phyloP scores from a whole-genome alignment of 257 asterid species.

The Nicotiana knightiana region DNA sequence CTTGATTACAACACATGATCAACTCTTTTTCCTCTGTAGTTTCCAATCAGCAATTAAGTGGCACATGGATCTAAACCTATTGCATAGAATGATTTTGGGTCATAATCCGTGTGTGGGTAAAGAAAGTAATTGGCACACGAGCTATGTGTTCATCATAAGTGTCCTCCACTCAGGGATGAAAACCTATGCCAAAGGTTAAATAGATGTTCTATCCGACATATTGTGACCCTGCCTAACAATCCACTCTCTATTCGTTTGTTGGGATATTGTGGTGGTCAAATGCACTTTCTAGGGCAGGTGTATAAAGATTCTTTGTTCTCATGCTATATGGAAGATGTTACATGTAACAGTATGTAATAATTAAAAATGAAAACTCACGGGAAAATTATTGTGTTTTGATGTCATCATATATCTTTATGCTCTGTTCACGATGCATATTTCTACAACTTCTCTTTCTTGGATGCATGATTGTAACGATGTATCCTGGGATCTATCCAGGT shows the following conservation, averaged over 20 bases:
- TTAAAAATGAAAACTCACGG: background rate
- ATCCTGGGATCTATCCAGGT: slow-evolving; percentile 43
- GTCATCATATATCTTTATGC: background rate
- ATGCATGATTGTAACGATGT: background rate
- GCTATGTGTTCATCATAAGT: background rate
- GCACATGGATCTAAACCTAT: background rate
- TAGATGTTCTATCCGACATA: background rate
- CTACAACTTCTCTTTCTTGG: background rate
- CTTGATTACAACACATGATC: background rate
- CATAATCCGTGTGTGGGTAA: no score
- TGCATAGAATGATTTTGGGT: background rate
- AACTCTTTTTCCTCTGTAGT: background rate
- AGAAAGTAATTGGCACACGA: no score
- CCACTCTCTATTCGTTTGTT: background rate
- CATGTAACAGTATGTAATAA: background rate
- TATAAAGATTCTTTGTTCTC: background rate
- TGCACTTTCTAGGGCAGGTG: background rate
- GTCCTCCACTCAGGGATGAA: background rate
- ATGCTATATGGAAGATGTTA: background rate
- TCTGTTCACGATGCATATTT: background rate
- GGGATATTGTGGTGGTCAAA: background rate
- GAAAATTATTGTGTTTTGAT: background rate
- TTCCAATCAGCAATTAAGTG: background rate
- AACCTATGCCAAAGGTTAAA: background rate
- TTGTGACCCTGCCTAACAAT: background rate